Base-by-base conservation (phyloP, 2,329 filamentous ascomycete species). In the Penicillium occitanis region DNA sequence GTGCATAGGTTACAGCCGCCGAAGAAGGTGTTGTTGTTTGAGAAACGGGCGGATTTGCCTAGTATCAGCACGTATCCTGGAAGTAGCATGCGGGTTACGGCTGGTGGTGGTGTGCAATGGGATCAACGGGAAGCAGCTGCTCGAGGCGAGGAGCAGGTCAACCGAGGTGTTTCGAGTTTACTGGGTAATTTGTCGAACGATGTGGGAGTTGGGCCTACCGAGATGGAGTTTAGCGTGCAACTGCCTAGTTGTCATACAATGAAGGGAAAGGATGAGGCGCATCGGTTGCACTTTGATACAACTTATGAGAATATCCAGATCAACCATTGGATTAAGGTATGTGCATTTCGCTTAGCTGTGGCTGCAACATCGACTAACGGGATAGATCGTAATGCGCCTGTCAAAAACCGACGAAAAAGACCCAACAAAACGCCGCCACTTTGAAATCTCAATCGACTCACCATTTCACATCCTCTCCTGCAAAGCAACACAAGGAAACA, bases 391-490 rank as follows among this genome's bases (percentile, higher is more conserved):
- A 68, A 91, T 97, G 88, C 90, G 93, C 62, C 89, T 97, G 57
- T 97, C 93, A 35, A 92, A 92, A 71, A 82, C 90, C 14, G 93
- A 97, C 71, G 86, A 89, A 46, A 87, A 89, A 11, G 91, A 96
- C 72, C 88, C 92, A 0, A 83, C 83, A 0, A 93, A 93, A 74
- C 87, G 93, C 69, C 87, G 93, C 40, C 93, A 97, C 75, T 97
- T 96, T 71, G 93, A 97, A 77, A 97, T 97, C 72, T 96, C 92
- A 70, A 97, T 97, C 71, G 93, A 97, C 78, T 97, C 93, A 1
- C 93, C 93, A 0, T 94, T 97, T 75, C 94, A 94, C 68, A 92
- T 97, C 55, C 89, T 97, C 58, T 94, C 93, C 68, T 97, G 93
- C 80, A 91, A 91, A 68, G 93, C 93, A n/a, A 96, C 92, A 0